Evolutionary conservation across 1,284 basidiomycete species (phyloP), one percentile per base, ranked within the genome.

Genomic region (Irpex rosettiformis): DNA sequence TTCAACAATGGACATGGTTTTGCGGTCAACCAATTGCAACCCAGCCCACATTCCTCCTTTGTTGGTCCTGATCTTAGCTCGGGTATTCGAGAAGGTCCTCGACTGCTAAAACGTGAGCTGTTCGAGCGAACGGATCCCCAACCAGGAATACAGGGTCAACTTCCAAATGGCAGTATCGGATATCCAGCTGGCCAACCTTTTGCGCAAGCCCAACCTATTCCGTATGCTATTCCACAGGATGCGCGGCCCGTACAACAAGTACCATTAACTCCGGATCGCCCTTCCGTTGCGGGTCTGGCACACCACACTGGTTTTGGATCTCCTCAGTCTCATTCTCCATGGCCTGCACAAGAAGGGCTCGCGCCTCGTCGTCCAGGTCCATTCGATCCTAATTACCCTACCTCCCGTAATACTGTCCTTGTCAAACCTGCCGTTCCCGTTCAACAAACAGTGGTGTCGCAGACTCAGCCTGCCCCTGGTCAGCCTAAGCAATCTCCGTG

Each of bases 401-500:
- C 68, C 4, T 52, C 59, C 10, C 65, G 51, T 45, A 72, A 70
- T 59, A 68, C 67, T 2, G 60, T 68, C 4, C n/a, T 25, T 25
- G 48, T 51, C 11, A 51, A 51, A 29, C 48, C 48, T 8, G 16
- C 10, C 1, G 11, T 29, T 21, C 25, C 27, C 28, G 27, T 51
- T 8, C 48, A 51, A 18, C 48, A 51, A 4, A 21, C 48, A 51
- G 25, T 28, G 3, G 3, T 10, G 8, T 53, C 64, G 10, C 37
- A 58, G 10, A 24, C 52, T 1, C 55, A 57, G 28, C 57, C 56
- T 62, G 43, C 59, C 0, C 66, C 61, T 29, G 54, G 54, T 1
- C 16, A 18, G 16, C 27, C 48, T 28, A 79, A 82, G n/a, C 72
- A 77, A 54, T 79, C 81, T 2, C 79, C 82, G 8, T 88, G 85